A percentile compares a stretch with the other conserved stretches of the same genome.
These are phyloP conservation scores for Diphasiastrum complanatum DNA, from an alignment of 83 land plant genomes.

Conservation along the genomic window DNA sequence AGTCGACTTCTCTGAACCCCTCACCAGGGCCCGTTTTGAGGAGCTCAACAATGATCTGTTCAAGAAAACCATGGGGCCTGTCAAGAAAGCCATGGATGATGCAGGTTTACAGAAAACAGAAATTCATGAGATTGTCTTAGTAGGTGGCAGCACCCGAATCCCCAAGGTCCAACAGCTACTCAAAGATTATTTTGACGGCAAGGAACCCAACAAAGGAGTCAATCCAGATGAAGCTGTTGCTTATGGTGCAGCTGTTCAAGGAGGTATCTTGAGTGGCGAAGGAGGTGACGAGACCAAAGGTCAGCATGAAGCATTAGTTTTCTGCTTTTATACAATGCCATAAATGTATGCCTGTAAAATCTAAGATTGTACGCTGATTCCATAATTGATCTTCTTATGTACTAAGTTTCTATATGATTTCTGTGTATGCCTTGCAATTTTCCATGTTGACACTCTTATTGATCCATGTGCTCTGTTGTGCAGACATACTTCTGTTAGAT, in stretches of 20 bases:
- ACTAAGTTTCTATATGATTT: no score
- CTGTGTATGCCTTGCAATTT: no score
- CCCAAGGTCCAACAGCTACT: conserved; percentile 27
- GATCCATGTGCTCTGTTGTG: background rate
- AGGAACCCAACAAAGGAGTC: conserved; percentile 19
- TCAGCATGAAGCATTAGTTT: background rate
- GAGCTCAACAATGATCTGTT: conserved; percentile 22
- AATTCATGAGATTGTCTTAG: conserved; percentile 26
- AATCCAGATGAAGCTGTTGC: conserved; percentile 36
- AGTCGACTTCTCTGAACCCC: conserved; percentile 19
- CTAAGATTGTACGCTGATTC: background rate
- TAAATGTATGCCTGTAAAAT: background rate
- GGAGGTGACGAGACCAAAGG: conserved; percentile 1
- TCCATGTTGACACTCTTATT: no score
- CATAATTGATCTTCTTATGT: background rate
- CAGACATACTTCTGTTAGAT: conserved; percentile 47
- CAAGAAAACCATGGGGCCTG: conserved; percentile 31
- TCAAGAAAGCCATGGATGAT: conserved; percentile 29
- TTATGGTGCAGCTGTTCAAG: conserved; percentile 25
- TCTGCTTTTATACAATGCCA: background rate
- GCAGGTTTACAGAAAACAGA: conserved; percentile 21
- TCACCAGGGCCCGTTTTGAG: conserved; percentile 21
- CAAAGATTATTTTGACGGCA: conserved; percentile 21
- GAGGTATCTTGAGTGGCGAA: conserved; percentile 19
- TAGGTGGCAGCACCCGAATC: conserved; percentile 28